These are phyloP conservation scores for Fusarium armeniacum DNA, from an alignment of 2,329 filamentous ascomycete species.

Conservation along the genomic window DNA sequence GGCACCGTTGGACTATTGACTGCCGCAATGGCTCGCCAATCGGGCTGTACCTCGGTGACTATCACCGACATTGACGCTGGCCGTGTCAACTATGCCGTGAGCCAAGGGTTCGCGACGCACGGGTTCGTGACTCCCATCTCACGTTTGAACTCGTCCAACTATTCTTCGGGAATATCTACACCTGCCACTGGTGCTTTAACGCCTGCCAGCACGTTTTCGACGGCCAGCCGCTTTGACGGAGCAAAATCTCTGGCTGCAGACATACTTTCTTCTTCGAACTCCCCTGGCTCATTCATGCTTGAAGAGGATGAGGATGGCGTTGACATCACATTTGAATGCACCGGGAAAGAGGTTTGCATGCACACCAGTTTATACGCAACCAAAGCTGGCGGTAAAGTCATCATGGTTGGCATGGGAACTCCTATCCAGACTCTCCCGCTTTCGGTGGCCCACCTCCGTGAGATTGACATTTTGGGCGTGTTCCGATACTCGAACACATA, in stretches of 20 bases:
- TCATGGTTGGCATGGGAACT: conserved; percentile 85
- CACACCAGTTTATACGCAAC: conserved; percentile 82
- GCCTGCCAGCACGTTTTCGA: conserved; percentile 61
- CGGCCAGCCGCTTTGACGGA: conserved; percentile 64
- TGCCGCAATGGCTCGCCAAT: conserved; percentile 72
- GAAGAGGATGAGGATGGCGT: conserved; percentile 76
- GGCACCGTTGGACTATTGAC: conserved; percentile 74
- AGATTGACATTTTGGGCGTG: conserved; percentile 83
- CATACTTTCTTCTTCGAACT: conserved; percentile 60
- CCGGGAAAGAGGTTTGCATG: conserved; percentile 80
- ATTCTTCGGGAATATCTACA: conserved; percentile 64
- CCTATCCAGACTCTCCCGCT: conserved; percentile 81
- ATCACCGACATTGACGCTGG: conserved; percentile 72
- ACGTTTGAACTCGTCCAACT: conserved; percentile 60
- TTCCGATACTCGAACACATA: conserved; percentile 86
- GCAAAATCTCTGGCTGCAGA: conserved; percentile 66
- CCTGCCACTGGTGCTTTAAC: conserved; percentile 58
- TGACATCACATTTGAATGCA: conserved; percentile 81
- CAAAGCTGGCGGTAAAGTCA: conserved; percentile 76
- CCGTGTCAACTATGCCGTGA: conserved; percentile 71
- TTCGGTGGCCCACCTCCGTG: conserved; percentile 78
- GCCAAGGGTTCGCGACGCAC: conserved; percentile 71
- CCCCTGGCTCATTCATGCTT: conserved; percentile 48
- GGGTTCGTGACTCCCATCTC: conserved; percentile 67
- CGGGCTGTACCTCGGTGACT: conserved; percentile 70